Base-by-base conservation (phyloP, 352 stramenopile genomes). In the Phytopythium delawarense region DNA sequence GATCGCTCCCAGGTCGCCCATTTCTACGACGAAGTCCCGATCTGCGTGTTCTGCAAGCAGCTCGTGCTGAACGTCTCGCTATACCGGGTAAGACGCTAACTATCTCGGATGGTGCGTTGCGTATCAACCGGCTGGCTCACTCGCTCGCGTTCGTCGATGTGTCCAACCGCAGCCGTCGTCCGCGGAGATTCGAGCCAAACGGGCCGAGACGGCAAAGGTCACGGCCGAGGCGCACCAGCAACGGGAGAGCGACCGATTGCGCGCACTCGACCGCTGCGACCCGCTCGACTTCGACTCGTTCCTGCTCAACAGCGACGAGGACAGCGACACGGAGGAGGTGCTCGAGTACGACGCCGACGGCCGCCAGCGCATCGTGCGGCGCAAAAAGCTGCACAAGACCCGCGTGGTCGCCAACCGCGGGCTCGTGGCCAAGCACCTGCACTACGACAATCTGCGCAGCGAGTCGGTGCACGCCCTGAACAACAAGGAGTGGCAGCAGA, bases 41-140 rank as follows among this genome's bases (percentile, higher is more conserved):
- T 89, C 21, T 87, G 77, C 48, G 78, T 61, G 0, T 84, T 87
- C 63, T 87, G 79, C 65, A 79, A 76, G 23, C 79, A 89, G 63
- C 42, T 86, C 6, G 64, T 85, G 30, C 64, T 89, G 2, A 69
- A 87, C 39, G 75, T 67, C 50, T 67, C 68, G 2, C 74, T 69
- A 11, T 89, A 89, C 25, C 69, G 77, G 34, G 68, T 81, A 66
- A 2, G 35, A 11, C 54, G 59, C 32, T 45, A 28, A 6, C 4
- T 52, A 35, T 28, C 3, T 28, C 16, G 20, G 34, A 21, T 61
- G 15, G 15, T 54, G 37, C n/a, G 21, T 34, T 57, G 9, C 0
- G 46, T 8, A 9, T 18, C 35, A 45, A 7, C 48, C n/a, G 32
- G 6, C 44, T 37, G 8, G 30, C 50, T 65, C 12, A 62, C 35